A percentile compares a stretch with the other conserved stretches of the same genome.
Conservation (phyloP, 495 filamentous ascomycete species). For the Xanthoparmelia taractica region DNA sequence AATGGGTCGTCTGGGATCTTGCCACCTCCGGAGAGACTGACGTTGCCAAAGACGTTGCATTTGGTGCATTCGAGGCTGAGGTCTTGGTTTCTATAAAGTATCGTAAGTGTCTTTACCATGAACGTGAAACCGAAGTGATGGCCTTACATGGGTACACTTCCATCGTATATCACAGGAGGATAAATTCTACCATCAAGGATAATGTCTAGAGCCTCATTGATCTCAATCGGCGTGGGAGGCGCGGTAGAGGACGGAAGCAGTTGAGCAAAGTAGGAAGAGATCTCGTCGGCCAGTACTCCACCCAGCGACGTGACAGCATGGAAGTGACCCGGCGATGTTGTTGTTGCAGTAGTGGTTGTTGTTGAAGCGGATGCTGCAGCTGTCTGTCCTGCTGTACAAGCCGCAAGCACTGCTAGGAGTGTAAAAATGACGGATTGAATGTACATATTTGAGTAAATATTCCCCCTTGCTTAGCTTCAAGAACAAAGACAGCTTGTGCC, state of each 20-base stretch:
- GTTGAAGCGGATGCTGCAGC: not conserved
- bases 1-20: not conserved
- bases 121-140: not conserved
- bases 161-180: conserved; percentile 4
- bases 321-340: not conserved
- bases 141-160: not conserved
- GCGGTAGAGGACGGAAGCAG: not conserved
- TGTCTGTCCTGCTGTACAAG: not conserved
- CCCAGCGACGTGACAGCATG: conserved; percentile 2
- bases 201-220: conserved; percentile 9
- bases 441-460: not conserved
- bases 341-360: not conserved
- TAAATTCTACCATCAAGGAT: conserved; percentile 3
- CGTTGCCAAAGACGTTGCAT: conserved; percentile 9
- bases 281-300: not conserved
- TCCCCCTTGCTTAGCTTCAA: not conserved
- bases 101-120: not conserved
- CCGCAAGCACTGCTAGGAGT: not conserved
- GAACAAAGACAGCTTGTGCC: not conserved
- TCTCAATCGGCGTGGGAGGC: conserved; percentile 1
- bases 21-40: conserved; percentile 16
- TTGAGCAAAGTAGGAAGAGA: conserved; percentile 3
- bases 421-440: not conserved
- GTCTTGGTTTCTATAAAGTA: not conserved
- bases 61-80: conserved; percentile 9